A percentile compares a stretch with the other conserved stretches of the same genome.
Conservation (phyloP, 805 yeast genomes). For the fission yeast (Schizosaccharomyces pombe) region DNA sequence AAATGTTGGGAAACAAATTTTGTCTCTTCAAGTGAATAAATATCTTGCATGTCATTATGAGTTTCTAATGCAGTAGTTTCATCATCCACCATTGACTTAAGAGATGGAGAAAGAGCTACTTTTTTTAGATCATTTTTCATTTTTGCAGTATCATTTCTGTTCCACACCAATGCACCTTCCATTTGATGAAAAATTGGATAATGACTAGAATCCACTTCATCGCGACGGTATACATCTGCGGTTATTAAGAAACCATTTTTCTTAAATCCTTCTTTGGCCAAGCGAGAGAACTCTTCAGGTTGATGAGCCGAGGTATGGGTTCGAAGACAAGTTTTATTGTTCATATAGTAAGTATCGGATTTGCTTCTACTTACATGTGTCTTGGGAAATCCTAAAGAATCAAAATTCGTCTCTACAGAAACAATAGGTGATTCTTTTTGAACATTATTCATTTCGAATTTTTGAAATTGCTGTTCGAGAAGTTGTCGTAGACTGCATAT, state of each 20-base stretch:
- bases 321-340: constrained; percentile 45
- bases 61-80: not conserved
- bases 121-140: constrained; percentile 24
- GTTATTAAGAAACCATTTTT: constrained; percentile 79
- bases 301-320: constrained; percentile 98
- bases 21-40: constrained; percentile 48
- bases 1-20: constrained; percentile 50
- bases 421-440: not conserved
- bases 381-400: constrained; percentile 66
- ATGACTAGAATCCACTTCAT: constrained; percentile 85
- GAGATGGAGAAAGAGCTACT: constrained; percentile 26
- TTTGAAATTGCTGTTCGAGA: constrained; percentile 40
- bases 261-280: constrained; percentile 16
- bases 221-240: constrained; percentile 90
- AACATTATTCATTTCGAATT: constrained; percentile 16
- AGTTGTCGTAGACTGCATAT: constrained; percentile 61
- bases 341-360: constrained; percentile 80
- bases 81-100: constrained; percentile 25
- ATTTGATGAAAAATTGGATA: constrained; percentile 94
- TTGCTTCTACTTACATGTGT: constrained; percentile 87
- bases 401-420: constrained; percentile 48
- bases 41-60: constrained; percentile 56
- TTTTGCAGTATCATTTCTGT: constrained; percentile 22
- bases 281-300: constrained; percentile 25
- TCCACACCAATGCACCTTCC: constrained; percentile 90